Evolutionary conservation across 2,329 filamentous ascomycete genomes (phyloP), one percentile per base, ranked within the genome.

Genomic region (Acephala macrosclerotiorum): DNA sequence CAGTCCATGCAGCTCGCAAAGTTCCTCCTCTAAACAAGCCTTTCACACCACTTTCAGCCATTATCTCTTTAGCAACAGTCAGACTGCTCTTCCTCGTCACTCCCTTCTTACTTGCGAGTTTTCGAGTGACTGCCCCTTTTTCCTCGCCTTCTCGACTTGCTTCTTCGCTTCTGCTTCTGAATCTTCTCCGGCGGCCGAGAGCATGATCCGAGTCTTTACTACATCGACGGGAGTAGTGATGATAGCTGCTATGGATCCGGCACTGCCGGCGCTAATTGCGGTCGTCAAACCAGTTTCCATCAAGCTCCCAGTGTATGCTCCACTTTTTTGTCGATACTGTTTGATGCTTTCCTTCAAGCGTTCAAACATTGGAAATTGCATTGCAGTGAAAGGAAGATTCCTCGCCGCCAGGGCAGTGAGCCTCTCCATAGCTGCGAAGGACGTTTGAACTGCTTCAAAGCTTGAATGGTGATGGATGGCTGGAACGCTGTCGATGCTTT

Each of bases 181-280:
- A 14, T 58, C 75, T 65, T 75, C 71, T 60, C 70, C 66, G 61
- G 72, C 66, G 1, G 88, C 88, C 35, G 85, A 83, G 29, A 97
- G 82, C 94, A 97, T 97, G 79, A 97, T 91, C 58, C 92, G 82
- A 69, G 94, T 97, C 82, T 97, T 97, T 26, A 97, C 86, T 11
- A 97, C 93, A 77, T 97, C 94, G 63, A 94, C 88, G 0, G 94
- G 94, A 59, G 94, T 97, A 1, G 94, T 97, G n/a, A 96, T 77
- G 11, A 92, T 85, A 0, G 94, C 91, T 0, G 93, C 90, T 9
- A 95, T 77, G 6, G 88, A 87, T 0, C 94, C 94, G 0, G 93
- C 92, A 18, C 85, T 77, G 1, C 90, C 92, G 0, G 93, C 94
- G 74, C 91, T 92, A 3, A 85, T 64, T 0, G 91, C 93, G 0